Evolutionary conservation across 208 protist genomes (phyloP).

Genomic region (Crithidia fasciculata): DNA sequence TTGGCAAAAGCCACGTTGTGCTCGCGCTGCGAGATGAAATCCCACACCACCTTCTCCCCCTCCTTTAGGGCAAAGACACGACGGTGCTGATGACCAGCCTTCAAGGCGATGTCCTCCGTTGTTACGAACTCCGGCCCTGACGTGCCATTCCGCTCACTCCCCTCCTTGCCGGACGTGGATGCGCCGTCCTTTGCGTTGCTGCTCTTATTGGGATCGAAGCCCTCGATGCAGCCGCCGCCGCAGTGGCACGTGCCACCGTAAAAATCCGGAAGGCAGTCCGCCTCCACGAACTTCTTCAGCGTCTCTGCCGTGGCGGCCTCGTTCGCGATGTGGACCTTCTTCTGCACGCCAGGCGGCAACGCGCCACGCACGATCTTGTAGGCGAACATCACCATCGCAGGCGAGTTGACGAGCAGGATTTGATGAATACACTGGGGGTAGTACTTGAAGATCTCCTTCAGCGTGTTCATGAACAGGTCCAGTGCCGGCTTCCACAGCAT

Average conservation of each 20-base stretch:
- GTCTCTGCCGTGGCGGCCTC: slow-evolving; percentile 37
- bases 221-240: slow-evolving; percentile 39
- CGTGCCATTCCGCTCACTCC: not conserved
- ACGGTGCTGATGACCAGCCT: slow-evolving; percentile 24
- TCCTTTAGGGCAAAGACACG: slow-evolving; percentile 32
- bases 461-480: slow-evolving; percentile 35
- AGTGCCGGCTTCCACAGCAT: slow-evolving; percentile 65
- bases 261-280: slow-evolving; percentile 43
- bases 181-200: not conserved
- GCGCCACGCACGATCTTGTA: slow-evolving; percentile 51
- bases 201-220: slow-evolving; percentile 32
- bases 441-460: slow-evolving; percentile 41
- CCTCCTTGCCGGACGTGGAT: not conserved
- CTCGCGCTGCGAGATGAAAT: slow-evolving; percentile 34
- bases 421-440: slow-evolving; percentile 54
- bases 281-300: slow-evolving; percentile 46
- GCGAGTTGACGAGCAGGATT: slow-evolving; percentile 60
- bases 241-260: slow-evolving; percentile 60
- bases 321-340: slow-evolving; percentile 48
- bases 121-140: slow-evolving; percentile 14
- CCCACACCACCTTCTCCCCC: slow-evolving; percentile 44
- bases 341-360: slow-evolving; percentile 34
- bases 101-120: slow-evolving; percentile 43
- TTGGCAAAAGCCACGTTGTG: slow-evolving; percentile 32
- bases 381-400: slow-evolving; percentile 48